A percentile compares a stretch with the other conserved stretches of the same genome.
Evolutionary conservation across 225 moss, liverwort and hornwort species (phyloP).

Genomic region (Ulota crispa): DNA sequence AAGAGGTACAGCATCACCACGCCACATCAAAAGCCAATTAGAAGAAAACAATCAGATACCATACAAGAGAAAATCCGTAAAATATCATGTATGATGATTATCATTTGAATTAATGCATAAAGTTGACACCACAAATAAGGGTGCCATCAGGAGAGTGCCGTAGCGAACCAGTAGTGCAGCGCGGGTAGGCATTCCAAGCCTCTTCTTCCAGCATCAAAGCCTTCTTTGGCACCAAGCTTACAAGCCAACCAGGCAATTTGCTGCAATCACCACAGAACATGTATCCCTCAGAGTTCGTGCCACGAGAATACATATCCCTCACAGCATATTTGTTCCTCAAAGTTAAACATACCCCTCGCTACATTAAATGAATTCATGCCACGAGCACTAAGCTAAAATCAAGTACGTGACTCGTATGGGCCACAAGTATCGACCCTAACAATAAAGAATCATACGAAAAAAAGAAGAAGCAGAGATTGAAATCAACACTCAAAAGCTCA

Average conservation of each 20-base stretch:
- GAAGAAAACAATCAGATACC: background rate
- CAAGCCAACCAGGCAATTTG: constrained; percentile 97
- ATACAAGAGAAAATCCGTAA: background rate
- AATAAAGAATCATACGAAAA: background rate
- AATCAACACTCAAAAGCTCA: background rate
- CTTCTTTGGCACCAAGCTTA: constrained; percentile 90
- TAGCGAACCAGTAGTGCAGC: constrained; percentile 75
- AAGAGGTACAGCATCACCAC: constrained; percentile 23
- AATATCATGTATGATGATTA: background rate
- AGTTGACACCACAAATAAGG: background rate
- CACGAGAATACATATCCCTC: background rate
- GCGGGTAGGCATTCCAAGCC: constrained; percentile 98
- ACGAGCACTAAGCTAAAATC: background rate
- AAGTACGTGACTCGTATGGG: background rate
- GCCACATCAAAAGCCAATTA: constrained; percentile 21
- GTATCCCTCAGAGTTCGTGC: background rate
- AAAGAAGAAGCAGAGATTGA: background rate
- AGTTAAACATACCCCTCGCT: background rate
- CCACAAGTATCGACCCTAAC: background rate
- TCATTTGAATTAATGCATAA: background rate
- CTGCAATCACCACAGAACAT: constrained; percentile 47
- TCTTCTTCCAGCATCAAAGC: constrained; percentile 96
- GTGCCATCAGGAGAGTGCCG: background rate
- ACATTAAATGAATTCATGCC: background rate
- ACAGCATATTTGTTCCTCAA: background rate